Evolutionary conservation across 2,329 filamentous ascomycete genomes (phyloP).

Genomic region (Cordyceps pruinosa): DNA sequence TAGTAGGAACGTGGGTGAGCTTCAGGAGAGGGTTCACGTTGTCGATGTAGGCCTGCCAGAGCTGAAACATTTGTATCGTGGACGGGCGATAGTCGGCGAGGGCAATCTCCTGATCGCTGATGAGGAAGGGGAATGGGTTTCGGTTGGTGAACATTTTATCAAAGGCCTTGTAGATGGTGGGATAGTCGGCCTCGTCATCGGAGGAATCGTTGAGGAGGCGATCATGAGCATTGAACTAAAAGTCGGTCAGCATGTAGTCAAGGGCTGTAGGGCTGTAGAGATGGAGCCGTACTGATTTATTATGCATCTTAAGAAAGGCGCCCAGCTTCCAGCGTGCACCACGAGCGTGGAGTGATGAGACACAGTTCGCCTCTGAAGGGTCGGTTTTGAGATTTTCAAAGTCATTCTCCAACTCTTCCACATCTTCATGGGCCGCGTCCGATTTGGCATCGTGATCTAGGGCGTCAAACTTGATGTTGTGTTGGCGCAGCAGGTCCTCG

Average conservation of each 20-base stretch:
- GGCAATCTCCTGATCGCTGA: conserved; percentile 37
- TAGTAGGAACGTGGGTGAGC: conserved; percentile 58
- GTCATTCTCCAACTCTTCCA: conserved; percentile 50
- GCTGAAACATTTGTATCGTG: conserved; percentile 52
- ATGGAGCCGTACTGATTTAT: neutral
- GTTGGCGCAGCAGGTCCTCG: conserved; percentile 56
- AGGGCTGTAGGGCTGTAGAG: too few species aligned
- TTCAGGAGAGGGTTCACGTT: conserved; percentile 65
- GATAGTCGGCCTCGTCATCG: conserved; percentile 47
- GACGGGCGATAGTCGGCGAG: conserved; percentile 45
- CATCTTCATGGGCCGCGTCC: conserved; percentile 37
- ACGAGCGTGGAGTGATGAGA: conserved; percentile 13
- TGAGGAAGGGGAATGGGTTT: conserved; percentile 51
- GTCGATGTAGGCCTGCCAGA: conserved; percentile 64
- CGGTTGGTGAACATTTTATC: conserved; percentile 51
- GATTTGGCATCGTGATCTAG: conserved; percentile 4
- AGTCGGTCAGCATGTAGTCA: neutral
- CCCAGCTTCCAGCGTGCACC: conserved; percentile 13
- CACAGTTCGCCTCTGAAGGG: conserved; percentile 35
- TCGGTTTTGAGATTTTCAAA: conserved; percentile 49
- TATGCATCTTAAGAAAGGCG: conserved; percentile 23
- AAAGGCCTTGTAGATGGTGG: conserved; percentile 51
- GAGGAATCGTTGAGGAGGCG: conserved; percentile 45
- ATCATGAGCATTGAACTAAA: conserved; percentile 44
- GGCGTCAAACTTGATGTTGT: conserved; percentile 56